Conservation (phyloP, 805 yeast genomes). For the Myxozyma nipponensis region DNA sequence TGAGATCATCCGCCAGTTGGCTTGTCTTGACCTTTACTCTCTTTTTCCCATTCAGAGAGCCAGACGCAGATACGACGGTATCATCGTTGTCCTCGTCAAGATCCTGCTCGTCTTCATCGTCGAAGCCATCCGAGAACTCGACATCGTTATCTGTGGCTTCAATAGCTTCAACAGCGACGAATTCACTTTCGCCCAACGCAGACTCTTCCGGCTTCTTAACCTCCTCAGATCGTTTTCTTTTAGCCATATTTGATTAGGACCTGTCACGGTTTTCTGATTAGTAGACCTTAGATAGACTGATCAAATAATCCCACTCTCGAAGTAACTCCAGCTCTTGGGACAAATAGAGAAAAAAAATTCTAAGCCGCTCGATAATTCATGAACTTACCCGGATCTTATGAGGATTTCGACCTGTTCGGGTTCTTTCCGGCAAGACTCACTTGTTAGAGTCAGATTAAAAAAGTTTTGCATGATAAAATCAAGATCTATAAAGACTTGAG, state of each 20-base stretch:
- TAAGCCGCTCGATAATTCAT: too few relatives aligned
- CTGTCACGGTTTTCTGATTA: too few relatives aligned
- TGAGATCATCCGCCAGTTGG: constrained; percentile 61
- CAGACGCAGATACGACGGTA: neutral
- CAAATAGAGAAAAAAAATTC: too few relatives aligned
- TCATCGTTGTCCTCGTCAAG: neutral
- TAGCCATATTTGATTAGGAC: constrained; percentile 2
- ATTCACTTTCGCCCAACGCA: neutral
- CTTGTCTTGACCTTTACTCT: constrained; percentile 6
- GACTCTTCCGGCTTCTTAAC: neutral
- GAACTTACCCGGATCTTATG: too few relatives aligned
- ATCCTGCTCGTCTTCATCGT: constrained; percentile 29
- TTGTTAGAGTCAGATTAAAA: too few relatives aligned
- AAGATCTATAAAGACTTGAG: too few relatives aligned
- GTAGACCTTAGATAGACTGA: too few relatives aligned
- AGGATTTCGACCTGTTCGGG: too few relatives aligned
- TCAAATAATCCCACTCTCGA: neutral
- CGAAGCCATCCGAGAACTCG: constrained; percentile 37
- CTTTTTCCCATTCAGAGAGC: neutral
- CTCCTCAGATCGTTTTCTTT: constrained; percentile 1
- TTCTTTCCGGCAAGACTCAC: too few relatives aligned
- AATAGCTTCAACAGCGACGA: neutral
- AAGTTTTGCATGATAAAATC: too few relatives aligned
- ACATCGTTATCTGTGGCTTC: constrained; percentile 24
- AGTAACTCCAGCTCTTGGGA: neutral